Evolutionary conservation across 2,329 filamentous ascomycete genomes (phyloP).

Genomic region (Aspergillus fumigatiaffinis): DNA sequence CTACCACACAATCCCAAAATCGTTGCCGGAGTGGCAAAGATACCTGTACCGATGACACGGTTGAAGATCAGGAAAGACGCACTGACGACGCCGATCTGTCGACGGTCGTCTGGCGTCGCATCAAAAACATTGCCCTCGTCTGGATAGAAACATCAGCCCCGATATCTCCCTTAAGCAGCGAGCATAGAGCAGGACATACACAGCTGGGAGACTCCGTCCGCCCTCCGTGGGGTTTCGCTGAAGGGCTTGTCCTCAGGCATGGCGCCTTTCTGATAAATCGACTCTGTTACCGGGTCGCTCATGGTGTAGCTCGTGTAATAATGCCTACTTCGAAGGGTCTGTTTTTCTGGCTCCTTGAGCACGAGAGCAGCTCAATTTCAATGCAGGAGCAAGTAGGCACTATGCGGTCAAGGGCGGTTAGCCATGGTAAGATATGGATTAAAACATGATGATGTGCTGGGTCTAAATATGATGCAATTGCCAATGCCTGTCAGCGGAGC

Average conservation of each 20-base stretch:
- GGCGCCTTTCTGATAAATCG: conserved; percentile 15
- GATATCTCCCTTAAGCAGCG: not conserved
- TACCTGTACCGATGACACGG: conserved; percentile 48
- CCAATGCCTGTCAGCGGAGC: conserved; percentile 6
- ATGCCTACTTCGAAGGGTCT: not conserved
- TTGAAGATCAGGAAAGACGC: conserved; percentile 49
- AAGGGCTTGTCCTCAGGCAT: conserved; percentile 19
- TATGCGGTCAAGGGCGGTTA: conserved; percentile 2
- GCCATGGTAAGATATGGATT: conserved; percentile 9
- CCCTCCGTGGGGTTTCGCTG: conserved; percentile 22
- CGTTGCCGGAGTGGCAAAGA: conserved; percentile 47
- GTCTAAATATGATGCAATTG: conserved; percentile 29
- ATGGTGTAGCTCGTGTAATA: conserved; percentile 7
- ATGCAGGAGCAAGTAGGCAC: not conserved
- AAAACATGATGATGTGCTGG: conserved; percentile 26
- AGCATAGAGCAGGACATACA: conserved; percentile 21
- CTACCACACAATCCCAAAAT: conserved; percentile 45
- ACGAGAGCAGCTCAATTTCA: not conserved
- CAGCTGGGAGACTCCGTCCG: conserved; percentile 31
- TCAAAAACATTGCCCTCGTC: conserved; percentile 37
- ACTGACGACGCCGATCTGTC: conserved; percentile 39
- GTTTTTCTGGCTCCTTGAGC: not conserved
- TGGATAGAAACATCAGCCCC: conserved; percentile 13
- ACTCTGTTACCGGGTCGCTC: conserved; percentile 11
- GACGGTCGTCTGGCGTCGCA: conserved; percentile 31